Conservation (phyloP, 805 yeast species). For the Candida anglica region DNA sequence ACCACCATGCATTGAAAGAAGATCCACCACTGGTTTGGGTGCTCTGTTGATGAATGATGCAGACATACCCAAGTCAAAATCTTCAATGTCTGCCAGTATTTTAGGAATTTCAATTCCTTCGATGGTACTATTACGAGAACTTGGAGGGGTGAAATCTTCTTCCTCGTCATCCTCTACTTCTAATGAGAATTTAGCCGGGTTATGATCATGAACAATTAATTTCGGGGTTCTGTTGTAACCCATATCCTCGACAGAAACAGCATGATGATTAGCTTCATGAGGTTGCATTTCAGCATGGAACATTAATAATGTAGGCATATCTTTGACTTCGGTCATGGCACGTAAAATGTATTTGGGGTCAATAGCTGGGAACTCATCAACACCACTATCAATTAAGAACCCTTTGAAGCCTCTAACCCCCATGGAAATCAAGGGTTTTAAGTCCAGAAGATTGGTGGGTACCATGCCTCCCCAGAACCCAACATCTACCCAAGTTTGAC, state of each 20-base stretch:
- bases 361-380: conserved; percentile 90
- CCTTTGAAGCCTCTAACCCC: conserved; percentile 96
- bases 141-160: conserved; percentile 2
- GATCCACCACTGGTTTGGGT: conserved; percentile 32
- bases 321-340: conserved; percentile 64
- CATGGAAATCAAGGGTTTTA: conserved; percentile 70
- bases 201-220: conserved; percentile 12
- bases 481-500: conserved; percentile 86
- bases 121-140: conserved; percentile 5
- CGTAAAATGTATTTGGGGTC: conserved; percentile 55
- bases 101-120: conserved; percentile 4
- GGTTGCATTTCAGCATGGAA: conserved; percentile 92
- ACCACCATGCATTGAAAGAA: conserved; percentile 16
- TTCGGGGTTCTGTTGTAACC: conserved; percentile 19
- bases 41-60: conserved; percentile 37
- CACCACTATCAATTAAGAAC: conserved; percentile 91
- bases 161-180: conserved; percentile 9
- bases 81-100: conserved; percentile 24
- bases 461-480: conserved; percentile 97
- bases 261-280: conserved; percentile 15
- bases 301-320: conserved; percentile 68
- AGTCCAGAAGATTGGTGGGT: conserved; percentile 68
- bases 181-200: conserved; percentile 12
- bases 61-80: conserved; percentile 34
- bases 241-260: conserved; percentile 18